Conservation (phyloP, 208 protist species). For the Angomonas ambiguus region DNA sequence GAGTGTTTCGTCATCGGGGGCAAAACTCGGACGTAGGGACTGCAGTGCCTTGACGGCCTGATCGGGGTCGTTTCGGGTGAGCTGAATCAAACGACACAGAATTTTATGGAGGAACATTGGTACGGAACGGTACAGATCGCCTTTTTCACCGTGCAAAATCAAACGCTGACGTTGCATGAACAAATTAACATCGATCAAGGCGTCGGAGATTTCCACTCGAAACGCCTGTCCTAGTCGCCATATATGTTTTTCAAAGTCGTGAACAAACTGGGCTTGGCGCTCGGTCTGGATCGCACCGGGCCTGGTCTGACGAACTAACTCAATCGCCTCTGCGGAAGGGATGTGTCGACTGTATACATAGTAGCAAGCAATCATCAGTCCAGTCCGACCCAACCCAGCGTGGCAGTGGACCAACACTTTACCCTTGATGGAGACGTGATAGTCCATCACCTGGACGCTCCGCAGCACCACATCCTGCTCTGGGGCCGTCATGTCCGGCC, state of each 20-base stretch:
- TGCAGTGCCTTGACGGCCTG: conserved; percentile 38
- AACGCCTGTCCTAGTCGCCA: conserved; percentile 79
- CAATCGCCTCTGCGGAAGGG: conserved; percentile 66
- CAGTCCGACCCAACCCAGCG: conserved; percentile 87
- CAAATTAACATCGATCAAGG: conserved; percentile 61
- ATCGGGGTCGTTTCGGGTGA: conserved; percentile 35
- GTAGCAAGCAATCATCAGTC: conserved; percentile 90
- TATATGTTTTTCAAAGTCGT: conserved; percentile 84
- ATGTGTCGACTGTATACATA: conserved; percentile 82
- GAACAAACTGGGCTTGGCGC: conserved; percentile 78
- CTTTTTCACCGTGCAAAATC: conserved; percentile 79
- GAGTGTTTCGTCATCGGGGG: conserved; percentile 38
- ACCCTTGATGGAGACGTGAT: conserved; percentile 80
- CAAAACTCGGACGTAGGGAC: conserved; percentile 55
- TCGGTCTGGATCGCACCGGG: conserved; percentile 85
- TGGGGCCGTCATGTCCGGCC: conserved; percentile 89
- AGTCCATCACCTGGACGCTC: conserved; percentile 90
- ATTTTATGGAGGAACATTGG: conserved; percentile 72
- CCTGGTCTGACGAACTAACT: conserved; percentile 55
- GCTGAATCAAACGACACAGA: conserved; percentile 68
- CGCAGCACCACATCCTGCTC: conserved; percentile 83
- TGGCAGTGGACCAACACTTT: conserved; percentile 91
- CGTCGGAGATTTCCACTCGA: conserved; percentile 72
- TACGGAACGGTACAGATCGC: conserved; percentile 64
- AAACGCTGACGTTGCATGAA: conserved; percentile 77